Conservation (phyloP, 1,284 basidiomycete species). For the Veloboletus limbatus region DNA sequence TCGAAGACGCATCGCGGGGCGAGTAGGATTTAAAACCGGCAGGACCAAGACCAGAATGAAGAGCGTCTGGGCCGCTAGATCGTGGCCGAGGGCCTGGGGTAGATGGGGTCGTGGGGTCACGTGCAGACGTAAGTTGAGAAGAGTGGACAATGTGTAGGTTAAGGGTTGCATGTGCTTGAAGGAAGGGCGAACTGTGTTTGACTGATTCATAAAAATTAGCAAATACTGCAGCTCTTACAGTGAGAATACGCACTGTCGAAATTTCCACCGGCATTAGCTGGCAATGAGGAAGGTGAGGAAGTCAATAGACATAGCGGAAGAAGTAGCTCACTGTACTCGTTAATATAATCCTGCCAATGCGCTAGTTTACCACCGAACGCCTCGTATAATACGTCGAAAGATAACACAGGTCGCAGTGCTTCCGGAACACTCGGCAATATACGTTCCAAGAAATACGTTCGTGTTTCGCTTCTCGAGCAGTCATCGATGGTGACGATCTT, state of each 20-base stretch:
- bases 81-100: slow-evolving; percentile 35
- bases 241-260: slow-evolving; percentile 29
- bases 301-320: not conserved
- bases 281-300: slow-evolving; percentile 4
- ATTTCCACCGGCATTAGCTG: slow-evolving; percentile 35
- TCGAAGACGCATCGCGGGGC: slow-evolving; percentile 31
- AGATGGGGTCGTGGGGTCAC: slow-evolving; percentile 34
- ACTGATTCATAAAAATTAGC: slow-evolving; percentile 40
- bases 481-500: slow-evolving; percentile 81
- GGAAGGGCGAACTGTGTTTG: slow-evolving; percentile 70
- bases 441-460: slow-evolving; percentile 59
- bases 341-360: slow-evolving; percentile 76
- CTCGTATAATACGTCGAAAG: slow-evolving; percentile 71
- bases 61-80: slow-evolving; percentile 44
- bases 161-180: slow-evolving; percentile 70
- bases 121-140: slow-evolving; percentile 46
- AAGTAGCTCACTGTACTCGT: slow-evolving; percentile 58
- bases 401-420: slow-evolving; percentile 46
- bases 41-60: slow-evolving; percentile 53
- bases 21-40: slow-evolving; percentile 66
- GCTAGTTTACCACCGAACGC: slow-evolving; percentile 80
- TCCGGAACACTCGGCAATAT: slow-evolving; percentile 64
- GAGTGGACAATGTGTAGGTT: slow-evolving; percentile 76
- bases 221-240: not conserved
- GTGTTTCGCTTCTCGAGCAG: slow-evolving; percentile 67